Percentiles rank a stretch among this genome's conserved stretches.
These are phyloP conservation scores for Silene uniflora DNA, from an alignment of 148 eudicot species.

Conservation along the genomic window DNA sequence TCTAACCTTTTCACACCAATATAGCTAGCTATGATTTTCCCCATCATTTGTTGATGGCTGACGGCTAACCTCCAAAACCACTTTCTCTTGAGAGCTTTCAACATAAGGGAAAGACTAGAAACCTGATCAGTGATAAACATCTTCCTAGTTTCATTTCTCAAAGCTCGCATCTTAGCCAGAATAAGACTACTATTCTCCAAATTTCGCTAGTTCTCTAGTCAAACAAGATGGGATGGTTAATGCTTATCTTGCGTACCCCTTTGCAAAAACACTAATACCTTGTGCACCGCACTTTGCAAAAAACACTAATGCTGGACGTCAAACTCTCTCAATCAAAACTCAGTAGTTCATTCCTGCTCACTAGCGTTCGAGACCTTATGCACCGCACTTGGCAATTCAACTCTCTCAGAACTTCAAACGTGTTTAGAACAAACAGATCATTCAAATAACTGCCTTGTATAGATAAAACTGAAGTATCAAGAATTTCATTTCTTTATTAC, in stretches of 20 bases:
- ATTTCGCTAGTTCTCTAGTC: not conserved
- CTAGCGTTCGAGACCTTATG: too few species aligned
- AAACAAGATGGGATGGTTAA: slow-evolving; percentile 1
- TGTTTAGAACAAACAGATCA: too few species aligned
- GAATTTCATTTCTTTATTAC: too few species aligned
- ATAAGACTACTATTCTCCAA: too few species aligned
- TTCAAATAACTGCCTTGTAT: too few species aligned
- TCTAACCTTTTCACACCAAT: not conserved
- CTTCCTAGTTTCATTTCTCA: not conserved
- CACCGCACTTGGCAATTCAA: not conserved
- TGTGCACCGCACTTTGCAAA: too few species aligned
- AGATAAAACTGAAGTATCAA: too few species aligned
- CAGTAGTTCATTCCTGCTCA: too few species aligned
- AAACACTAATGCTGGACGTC: too few species aligned
- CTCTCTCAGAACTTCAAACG: too few species aligned
- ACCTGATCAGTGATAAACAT: not conserved
- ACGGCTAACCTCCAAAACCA: too few species aligned
- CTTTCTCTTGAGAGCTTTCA: not conserved
- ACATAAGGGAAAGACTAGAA: not conserved
- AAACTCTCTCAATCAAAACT: too few species aligned
- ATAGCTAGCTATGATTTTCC: not conserved
- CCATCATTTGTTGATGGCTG: not conserved
- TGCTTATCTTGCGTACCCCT: not conserved
- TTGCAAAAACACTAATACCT: not conserved
- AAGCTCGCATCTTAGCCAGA: not conserved